Evolutionary conservation across 495 filamentous ascomycete species (phyloP), one percentile per base, ranked within the genome.

Genomic region (Neurospora cerealis): DNA sequence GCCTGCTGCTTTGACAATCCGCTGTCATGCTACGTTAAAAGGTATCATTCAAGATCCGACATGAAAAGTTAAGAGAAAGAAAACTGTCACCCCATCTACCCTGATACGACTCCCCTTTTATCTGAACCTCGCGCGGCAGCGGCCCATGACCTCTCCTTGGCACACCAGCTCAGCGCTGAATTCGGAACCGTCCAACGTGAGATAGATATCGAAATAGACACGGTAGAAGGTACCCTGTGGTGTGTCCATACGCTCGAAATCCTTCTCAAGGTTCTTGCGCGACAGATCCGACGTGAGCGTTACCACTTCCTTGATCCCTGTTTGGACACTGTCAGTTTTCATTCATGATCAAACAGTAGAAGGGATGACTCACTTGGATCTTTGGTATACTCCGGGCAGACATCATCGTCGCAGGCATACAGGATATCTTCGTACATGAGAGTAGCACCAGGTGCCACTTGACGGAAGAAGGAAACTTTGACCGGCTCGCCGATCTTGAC

Each of bases 371-470:
- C 91, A 99, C 96, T 93, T 72, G 96, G 95, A 89, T 99, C 96
- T 79, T 98, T 99, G 75, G 95, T 98, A 78, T 99, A 99, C 81
- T 99, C 96, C 2, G 96, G 96, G 83, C 96, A 99, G 72, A 96
- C 92, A 80, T 99, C 96, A 70, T 98, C 95, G 79, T 99, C 96
- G 81, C 96, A 99, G 70, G 96, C 96, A 82, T 98, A 99, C 69
- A 99, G 83, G 70, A 98, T 94, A 85, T 99, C 96, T 85, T 98
- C 96, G 81, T 99, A 99, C 95, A 98, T 99, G 74, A 99, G 89
- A 0, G 96, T 98, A 40, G 96, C 96, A 69, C 96, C 96, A 2
- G 96, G 96, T 34, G 96, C 96, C 73, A 99, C 96, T 81, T 99
- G 96, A 81, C 96, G 87, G 90, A 99, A 98, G 83, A 99, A 99